phyloP scores from a whole-genome alignment of 805 yeast genomes.

The Yarrowia divulgata region DNA sequence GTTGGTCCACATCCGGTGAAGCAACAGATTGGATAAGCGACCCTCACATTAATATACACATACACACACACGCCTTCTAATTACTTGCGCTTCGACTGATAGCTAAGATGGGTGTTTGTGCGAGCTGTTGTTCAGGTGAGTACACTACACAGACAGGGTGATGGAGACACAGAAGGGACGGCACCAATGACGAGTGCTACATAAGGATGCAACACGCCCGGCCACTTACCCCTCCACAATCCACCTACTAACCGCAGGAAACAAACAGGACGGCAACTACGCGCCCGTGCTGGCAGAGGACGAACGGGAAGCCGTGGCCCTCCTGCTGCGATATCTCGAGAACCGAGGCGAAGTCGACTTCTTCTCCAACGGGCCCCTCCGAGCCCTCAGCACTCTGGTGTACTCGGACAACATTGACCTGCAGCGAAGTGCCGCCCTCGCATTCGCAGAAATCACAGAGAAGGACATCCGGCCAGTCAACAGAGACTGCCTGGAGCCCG shows the following conservation, averaged over 20 bases:
- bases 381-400: constrained; percentile 90
- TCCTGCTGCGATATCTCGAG: constrained; percentile 85
- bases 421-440: constrained; percentile 96
- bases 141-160: neutral
- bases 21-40: constrained; percentile 15
- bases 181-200: neutral
- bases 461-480: constrained; percentile 91
- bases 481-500: constrained; percentile 92
- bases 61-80: neutral
- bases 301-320: constrained; percentile 95
- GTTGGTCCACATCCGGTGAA: neutral
- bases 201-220: no score
- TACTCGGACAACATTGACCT: constrained; percentile 93
- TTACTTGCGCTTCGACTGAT: constrained; percentile 2
- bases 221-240: neutral
- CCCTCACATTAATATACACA: neutral
- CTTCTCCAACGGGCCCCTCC: constrained; percentile 78
- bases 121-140: constrained; percentile 43
- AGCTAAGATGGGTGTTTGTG: constrained; percentile 43
- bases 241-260: constrained; percentile 22
- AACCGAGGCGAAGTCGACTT: constrained; percentile 89
- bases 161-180: neutral
- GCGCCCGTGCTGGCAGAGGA: constrained; percentile 91
- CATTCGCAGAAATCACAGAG: constrained; percentile 98
- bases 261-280: constrained; percentile 56